phyloP scores from a whole-genome alignment of 495 filamentous ascomycete species.

The Parathielavia appendiculata region DNA sequence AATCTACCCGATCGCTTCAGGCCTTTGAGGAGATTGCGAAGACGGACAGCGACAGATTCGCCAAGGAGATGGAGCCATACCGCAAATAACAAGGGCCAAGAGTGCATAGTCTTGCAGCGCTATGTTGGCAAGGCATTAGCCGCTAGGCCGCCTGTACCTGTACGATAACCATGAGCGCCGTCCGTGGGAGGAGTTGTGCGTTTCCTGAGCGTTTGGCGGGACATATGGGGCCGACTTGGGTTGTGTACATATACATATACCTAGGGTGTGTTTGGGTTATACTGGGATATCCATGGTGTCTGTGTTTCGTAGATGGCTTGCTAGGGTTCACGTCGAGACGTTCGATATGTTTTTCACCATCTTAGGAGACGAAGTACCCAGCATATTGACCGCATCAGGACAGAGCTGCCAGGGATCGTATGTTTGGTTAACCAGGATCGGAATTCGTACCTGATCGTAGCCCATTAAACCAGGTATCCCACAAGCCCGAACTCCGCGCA shows the following conservation, averaged over 20 bases:
- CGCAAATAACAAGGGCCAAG: not conserved
- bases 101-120: not conserved
- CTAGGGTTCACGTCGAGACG: not conserved
- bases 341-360: too few relatives aligned
- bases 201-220: not conserved
- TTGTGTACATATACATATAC: not conserved
- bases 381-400: too few relatives aligned
- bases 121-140: not conserved
- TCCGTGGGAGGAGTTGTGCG: not conserved
- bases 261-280: not conserved
- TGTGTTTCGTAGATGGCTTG: not conserved
- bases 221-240: not conserved
- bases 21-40: constrained; percentile 24
- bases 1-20: constrained; percentile 21
- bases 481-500: not conserved
- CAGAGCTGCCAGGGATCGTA: not conserved
- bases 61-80: constrained; percentile 17
- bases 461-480: not conserved
- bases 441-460: not conserved
- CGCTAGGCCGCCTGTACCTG: not conserved
- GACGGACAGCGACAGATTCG: constrained; percentile 17
- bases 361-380: too few relatives aligned
- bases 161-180: not conserved
- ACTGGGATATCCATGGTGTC: not conserved
- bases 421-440: not conserved